Evolutionary conservation across 108 stramenopile genomes (phyloP), one percentile per base, ranked within the genome.

Genomic region (Nitzschia sp.): DNA sequence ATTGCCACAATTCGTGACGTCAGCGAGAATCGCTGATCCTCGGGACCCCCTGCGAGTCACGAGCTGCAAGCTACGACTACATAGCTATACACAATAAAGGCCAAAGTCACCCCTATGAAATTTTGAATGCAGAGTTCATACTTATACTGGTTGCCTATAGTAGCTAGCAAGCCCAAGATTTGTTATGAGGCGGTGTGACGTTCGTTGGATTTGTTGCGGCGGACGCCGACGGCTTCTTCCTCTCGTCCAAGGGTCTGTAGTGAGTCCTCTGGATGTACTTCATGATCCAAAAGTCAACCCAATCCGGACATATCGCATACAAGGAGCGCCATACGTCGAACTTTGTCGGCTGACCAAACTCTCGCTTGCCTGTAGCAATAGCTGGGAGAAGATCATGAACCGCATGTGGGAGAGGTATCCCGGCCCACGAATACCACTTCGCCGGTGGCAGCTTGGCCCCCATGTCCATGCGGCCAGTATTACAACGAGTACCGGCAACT

Each of bases 271-370:
- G 36, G 19, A 64, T 18, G 38, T 64, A 61, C 19, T 62, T 49
- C 29, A 57, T 32, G 1, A 72, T 28, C 11, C 61, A 72, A 30
- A 46, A 64, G 46, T 72, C 71, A 3, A 56, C 71, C 55, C 53
- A 64, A 5, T 45, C 28, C 15, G 62, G 71, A 21, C 31, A 49
- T 1, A 57, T 17, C 21, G 36, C 55, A 27, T 56, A 62, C n/a
- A 72, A 42, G 38, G 31, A 72, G 35, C 71, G 48, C 71, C 71
- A 72, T 46, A 42, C 6, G n/a, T 74, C 49, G 38, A 74, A 64
- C 29, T 53, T 28, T 18, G 32, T 15, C 6, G 73, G 73, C 5
- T 35, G 38, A 8, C 73, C 73, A 53, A 59, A 74, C 25, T 74
- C 73, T 8, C 73, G 73, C 25, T 59, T 46, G 24, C 73, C 73